phyloP scores from a whole-genome alignment of 148 eudicot genomes.

The Rheum nobile region DNA sequence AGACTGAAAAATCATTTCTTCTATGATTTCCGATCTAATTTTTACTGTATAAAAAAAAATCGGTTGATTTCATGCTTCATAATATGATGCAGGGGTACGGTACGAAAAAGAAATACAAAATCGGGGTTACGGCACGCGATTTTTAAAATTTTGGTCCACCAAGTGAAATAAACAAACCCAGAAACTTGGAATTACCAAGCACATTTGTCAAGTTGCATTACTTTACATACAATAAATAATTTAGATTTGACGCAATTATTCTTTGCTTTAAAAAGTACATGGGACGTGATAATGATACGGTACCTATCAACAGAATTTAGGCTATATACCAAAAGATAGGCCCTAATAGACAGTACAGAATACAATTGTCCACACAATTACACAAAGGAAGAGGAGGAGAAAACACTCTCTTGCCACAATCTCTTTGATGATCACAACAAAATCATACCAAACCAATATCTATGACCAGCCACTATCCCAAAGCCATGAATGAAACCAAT shows the following conservation, averaged over 20 bases:
- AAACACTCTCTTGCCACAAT: not conserved
- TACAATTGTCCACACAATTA: not conserved
- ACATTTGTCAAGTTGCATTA: not conserved
- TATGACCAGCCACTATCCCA: not conserved
- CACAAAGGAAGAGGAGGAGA: not conserved
- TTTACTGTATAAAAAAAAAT: no score
- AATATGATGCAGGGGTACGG: no score
- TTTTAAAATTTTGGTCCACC: no score
- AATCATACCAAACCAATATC: not conserved
- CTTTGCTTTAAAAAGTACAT: not conserved
- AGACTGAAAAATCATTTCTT: no score
- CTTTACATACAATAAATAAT: not conserved
- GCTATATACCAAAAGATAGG: not conserved
- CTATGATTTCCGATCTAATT: no score
- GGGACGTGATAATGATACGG: not conserved
- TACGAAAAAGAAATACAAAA: no score
- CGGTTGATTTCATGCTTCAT: no score
- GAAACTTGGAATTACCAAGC: no score
- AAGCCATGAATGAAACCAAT: not conserved
- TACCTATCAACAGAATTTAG: not conserved
- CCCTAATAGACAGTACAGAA: no score
- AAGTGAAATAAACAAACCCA: no score
- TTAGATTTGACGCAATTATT: not conserved
- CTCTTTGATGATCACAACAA: conserved; percentile 1
- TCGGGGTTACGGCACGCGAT: no score